Evolutionary conservation across 140 eudicot species (phyloP), one percentile per base, ranked within the genome.

Genomic region (Erigeron philadelphicus): DNA sequence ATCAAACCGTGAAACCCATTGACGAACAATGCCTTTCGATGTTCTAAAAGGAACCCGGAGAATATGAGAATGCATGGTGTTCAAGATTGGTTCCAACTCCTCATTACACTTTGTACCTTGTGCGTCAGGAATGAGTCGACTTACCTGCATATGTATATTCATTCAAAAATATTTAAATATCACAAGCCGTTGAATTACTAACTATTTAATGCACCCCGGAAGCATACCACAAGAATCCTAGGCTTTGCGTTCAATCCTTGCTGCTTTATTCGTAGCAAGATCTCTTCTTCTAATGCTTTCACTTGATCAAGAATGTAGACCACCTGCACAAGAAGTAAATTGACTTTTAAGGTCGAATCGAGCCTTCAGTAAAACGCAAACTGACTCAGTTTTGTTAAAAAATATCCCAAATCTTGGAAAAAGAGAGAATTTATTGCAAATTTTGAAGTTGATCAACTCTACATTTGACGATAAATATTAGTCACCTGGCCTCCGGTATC

Each of bases 281-380:
- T 46, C 77, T 90, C 97, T 74, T 88, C 94, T 72, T 90, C 97
- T 35, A 90, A 64, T 53, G 97, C 97, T 84, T 56, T 83, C 43
- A 90, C 97, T 90, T 90, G 97, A 82, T 90, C 97, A 61, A 90
- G 86, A 75, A 90, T 90, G 82, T 90, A 90, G 72, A 90, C 97
- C 53, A 90, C 95, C 96, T 89, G 79, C 67, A 38, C 21, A 12
- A 6, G 44, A 55, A 41, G 6, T 9, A 54, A 9, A 45, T 41
- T 58, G 44, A 4, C 61, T 61, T 52, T 49, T 67, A 40, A 56
- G 48, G 68, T 71, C 54, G 43, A 68, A 68, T 52, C 3, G 11
- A 58, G 25, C 10, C 38, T 41, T 19, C 17, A 16, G 38, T 31
- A 2, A 31, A 31, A 31, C 38, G 18, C 41, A 48, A 71, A 18